Conservation (phyloP, 192 early-diverging fungal genomes). For the Entophlyctis helioformis region DNA sequence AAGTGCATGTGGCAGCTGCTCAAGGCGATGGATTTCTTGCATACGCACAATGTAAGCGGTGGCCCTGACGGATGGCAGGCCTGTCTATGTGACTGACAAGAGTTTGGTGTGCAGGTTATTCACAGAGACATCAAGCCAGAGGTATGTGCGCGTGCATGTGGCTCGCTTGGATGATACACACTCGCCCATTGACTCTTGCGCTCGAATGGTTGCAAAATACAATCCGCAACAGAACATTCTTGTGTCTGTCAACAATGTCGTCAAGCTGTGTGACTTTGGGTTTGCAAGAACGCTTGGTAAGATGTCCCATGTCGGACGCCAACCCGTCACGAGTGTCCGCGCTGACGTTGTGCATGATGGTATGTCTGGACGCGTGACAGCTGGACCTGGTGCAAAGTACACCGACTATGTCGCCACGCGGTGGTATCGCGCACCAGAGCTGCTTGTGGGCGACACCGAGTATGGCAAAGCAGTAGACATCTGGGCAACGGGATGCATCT, state of each 20-base stretch:
- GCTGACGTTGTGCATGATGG: too few relatives aligned
- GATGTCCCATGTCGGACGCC: too few relatives aligned
- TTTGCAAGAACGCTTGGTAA: conserved; percentile 48
- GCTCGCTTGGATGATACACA: too few relatives aligned
- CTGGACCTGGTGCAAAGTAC: conserved; percentile 53
- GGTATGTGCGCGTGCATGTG: conserved; percentile 7
- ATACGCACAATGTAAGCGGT: conserved; percentile 43
- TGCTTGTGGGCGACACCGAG: conserved; percentile 50
- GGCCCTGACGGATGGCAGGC: neutral
- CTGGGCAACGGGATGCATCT: conserved; percentile 58
- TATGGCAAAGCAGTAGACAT: conserved; percentile 55
- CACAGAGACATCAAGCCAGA: conserved; percentile 57
- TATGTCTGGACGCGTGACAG: conserved; percentile 3
- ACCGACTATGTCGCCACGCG: conserved; percentile 54
- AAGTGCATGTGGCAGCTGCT: conserved; percentile 56
- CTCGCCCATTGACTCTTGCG: neutral
- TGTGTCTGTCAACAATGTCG: conserved; percentile 40
- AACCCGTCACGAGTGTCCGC: too few relatives aligned
- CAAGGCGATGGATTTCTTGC: conserved; percentile 53
- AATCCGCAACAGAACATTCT: conserved; percentile 44
- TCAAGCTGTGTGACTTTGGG: conserved; percentile 56
- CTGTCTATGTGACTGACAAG: too few relatives aligned
- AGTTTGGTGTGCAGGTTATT: conserved; percentile 37
- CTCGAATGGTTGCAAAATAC: too few relatives aligned
- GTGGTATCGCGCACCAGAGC: conserved; percentile 50